Evolutionary conservation across 352 stramenopile genomes (phyloP).

Genomic region (Pythium plurisporium): DNA sequence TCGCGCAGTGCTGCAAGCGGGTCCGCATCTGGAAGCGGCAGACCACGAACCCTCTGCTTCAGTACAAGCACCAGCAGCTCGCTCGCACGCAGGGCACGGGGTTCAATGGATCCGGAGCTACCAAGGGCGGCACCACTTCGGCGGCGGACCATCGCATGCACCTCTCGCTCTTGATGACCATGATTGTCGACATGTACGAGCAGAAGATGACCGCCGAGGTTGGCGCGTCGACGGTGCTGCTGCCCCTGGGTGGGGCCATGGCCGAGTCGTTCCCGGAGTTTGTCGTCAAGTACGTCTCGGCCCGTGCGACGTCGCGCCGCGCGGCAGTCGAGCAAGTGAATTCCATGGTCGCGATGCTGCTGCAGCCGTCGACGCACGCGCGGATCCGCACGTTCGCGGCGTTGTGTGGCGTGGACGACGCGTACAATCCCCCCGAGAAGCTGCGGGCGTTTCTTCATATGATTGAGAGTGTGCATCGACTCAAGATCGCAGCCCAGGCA

Average conservation of each 20-base stretch:
- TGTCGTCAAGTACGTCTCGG: slow-evolving; percentile 51
- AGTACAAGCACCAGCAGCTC: slow-evolving; percentile 52
- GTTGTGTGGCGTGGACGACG: slow-evolving; percentile 50
- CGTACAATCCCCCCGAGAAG: slow-evolving; percentile 68
- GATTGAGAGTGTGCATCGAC: slow-evolving; percentile 53
- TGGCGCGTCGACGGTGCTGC: background rate
- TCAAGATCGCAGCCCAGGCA: slow-evolving; percentile 31
- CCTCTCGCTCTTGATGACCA: slow-evolving; percentile 51
- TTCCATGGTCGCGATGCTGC: slow-evolving; percentile 41
- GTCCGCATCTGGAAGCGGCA: slow-evolving; percentile 64
- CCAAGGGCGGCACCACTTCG: slow-evolving; percentile 33
- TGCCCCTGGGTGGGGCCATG: slow-evolving; percentile 22
- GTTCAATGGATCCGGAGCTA: too few species aligned
- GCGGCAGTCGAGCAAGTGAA: slow-evolving; percentile 56
- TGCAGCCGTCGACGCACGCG: slow-evolving; percentile 46
- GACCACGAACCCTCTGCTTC: slow-evolving; percentile 57
- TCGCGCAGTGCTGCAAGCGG: slow-evolving; percentile 72
- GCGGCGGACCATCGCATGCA: slow-evolving; percentile 59
- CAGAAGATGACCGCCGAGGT: slow-evolving; percentile 38
- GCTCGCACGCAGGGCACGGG: too few species aligned
- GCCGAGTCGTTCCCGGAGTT: slow-evolving; percentile 69
- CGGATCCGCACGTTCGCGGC: slow-evolving; percentile 54
- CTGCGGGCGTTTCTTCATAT: slow-evolving; percentile 64
- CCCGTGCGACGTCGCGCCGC: slow-evolving; percentile 42
- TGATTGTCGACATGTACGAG: slow-evolving; percentile 78